These are phyloP conservation scores for Discostella stelligera DNA, from an alignment of 352 stramenopile species.

Conservation along the genomic window DNA sequence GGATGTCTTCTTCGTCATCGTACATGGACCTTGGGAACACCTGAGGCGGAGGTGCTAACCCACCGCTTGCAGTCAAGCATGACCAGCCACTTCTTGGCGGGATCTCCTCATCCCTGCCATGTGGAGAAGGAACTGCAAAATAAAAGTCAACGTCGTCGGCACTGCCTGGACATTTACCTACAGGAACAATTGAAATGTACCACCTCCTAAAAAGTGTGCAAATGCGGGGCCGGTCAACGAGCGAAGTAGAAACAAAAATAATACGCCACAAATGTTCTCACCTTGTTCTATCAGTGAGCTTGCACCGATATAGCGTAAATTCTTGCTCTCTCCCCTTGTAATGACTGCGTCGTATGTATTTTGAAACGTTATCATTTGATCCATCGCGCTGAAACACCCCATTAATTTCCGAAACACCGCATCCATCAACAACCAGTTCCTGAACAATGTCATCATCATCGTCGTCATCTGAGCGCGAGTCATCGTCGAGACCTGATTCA, in stretches of 20 bases:
- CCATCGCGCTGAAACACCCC: constrained; percentile 64
- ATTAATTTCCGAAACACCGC: constrained; percentile 74
- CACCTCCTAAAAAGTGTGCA: constrained; percentile 57
- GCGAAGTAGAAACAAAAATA: constrained; percentile 8
- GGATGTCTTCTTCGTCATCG: constrained; percentile 32
- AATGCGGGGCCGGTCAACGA: neutral
- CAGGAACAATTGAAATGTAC: constrained; percentile 84
- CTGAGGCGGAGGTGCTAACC: constrained; percentile 19
- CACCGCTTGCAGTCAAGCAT: constrained; percentile 36
- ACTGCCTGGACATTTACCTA: constrained; percentile 64
- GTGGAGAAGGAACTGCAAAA: constrained; percentile 29
- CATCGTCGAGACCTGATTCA: constrained; percentile 60
- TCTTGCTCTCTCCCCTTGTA: constrained; percentile 53
- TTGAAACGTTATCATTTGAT: constrained; percentile 60
- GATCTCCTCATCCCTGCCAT: constrained; percentile 8
- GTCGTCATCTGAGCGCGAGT: constrained; percentile 62
- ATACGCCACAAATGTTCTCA: constrained; percentile 16
- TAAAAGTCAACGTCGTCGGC: constrained; percentile 84
- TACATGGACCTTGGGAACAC: constrained; percentile 21
- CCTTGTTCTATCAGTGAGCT: constrained; percentile 77
- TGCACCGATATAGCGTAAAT: constrained; percentile 81
- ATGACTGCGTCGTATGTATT: constrained; percentile 54
- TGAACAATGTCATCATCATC: constrained; percentile 20
- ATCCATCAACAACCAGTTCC: constrained; percentile 66
- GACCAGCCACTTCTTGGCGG: constrained; percentile 37